These are phyloP conservation scores for Narthecium ossifragum DNA, from an alignment of 106 monocot species.

Conservation along the genomic window DNA sequence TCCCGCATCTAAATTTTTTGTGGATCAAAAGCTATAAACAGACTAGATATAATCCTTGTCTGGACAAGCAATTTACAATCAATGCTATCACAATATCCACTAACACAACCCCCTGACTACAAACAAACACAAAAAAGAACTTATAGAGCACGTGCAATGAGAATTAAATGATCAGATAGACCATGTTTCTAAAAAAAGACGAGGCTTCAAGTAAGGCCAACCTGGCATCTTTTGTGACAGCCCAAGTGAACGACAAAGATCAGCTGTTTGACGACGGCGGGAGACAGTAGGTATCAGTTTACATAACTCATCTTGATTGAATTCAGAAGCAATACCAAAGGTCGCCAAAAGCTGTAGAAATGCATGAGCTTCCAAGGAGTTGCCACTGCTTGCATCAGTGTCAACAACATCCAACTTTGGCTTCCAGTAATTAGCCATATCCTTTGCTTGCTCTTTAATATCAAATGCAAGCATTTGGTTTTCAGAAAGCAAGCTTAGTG, in stretches of 20 bases:
- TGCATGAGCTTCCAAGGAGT: constrained; percentile 84
- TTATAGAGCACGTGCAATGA: background rate
- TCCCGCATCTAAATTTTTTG: no score
- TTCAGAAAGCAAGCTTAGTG: constrained; percentile 9
- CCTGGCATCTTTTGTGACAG: constrained; percentile 71
- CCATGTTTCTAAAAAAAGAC: no score
- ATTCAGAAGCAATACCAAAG: constrained; percentile 60
- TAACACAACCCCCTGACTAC: no score
- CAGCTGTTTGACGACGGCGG: constrained; percentile 66
- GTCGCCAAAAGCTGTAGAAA: constrained; percentile 92
- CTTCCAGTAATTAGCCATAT: constrained; percentile 70
- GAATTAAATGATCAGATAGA: no score
- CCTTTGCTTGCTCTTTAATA: constrained; percentile 54
- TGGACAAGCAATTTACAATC: no score
- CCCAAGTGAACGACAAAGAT: constrained; percentile 67
- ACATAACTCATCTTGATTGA: constrained; percentile 57
- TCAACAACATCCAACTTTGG: constrained; percentile 63
- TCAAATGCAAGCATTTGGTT: constrained; percentile 31
- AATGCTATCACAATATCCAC: no score
- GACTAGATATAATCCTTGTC: no score
- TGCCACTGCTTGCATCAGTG: constrained; percentile 54
- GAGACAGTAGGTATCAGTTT: constrained; percentile 78
- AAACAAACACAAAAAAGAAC: no score
- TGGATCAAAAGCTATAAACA: no score
- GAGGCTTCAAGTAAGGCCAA: constrained; percentile 22